Base-by-base conservation (phyloP, 78 protist genomes). In the Dictyostelium firmibasis region DNA sequence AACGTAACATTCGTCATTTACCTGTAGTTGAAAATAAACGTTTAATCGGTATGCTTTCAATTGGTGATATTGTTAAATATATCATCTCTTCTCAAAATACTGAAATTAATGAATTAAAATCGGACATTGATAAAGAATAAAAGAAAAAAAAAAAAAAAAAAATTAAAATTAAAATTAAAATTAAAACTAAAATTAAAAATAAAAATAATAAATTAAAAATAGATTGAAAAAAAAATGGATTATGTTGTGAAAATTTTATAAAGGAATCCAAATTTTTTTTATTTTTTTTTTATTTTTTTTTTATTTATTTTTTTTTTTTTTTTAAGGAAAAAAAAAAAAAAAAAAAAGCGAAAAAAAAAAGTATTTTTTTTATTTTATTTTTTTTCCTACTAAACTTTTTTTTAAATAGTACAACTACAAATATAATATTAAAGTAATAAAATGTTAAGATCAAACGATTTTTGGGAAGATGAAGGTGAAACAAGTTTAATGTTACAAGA, bases 51-150 rank as follows among this genome's bases (percentile, higher is more conserved):
- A 89, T 89, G 67, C 67, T 89, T 5, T 89, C 94, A 9, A 89
- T 89, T 69, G 94, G 94, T 81, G 94, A 89, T 70, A 7, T 89
- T 16, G 94, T 81, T 1, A 89, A 89, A 47, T 84, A 81, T 35
- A 81, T 89, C 11, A 81, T 89, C 13, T 38, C 88, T 16, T 86
- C 72, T n/a, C 94, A 89, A 47, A 20, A 62, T 23, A 38, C 25
- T 29, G 87, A 81, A 50, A 27, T 89, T 10, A 33, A 35, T 81
- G 69, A 69, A 41, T 60, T 89, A 29, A 38, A 43, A 35, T 27
- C 33, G 20, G 86, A 82, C 35, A 82, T 82, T 72, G 75, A 67
- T 67, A 67, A 27, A 25, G 31, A 67, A 27, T 25, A 25, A 25
- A 7, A 62, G 5, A 1, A 62, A n/a, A 18, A 62, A n/a, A n/a